These are phyloP conservation scores for Funneliformis mosseae DNA, from an alignment of 192 early-diverging fungal genomes.

Conservation along the genomic window DNA sequence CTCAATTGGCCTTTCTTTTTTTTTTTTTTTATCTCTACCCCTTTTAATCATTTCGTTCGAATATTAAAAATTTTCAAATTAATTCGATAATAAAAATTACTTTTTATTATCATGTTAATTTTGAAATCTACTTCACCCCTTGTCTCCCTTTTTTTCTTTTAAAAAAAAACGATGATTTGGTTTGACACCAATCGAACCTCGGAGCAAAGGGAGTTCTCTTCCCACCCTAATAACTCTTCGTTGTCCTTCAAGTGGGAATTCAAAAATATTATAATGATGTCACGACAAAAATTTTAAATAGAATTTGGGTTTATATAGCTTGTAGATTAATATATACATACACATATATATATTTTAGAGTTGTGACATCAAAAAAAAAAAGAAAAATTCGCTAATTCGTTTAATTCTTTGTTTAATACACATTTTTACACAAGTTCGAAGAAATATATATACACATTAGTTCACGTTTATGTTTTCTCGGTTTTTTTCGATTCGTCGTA, in stretches of 20 bases:
- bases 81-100: background rate
- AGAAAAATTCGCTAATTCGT: background rate
- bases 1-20: background rate
- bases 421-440: background rate
- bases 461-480: background rate
- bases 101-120: background rate
- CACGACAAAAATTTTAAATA: background rate
- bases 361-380: background rate
- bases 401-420: background rate
- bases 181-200: slow-evolving; percentile 9
- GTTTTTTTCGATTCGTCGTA: background rate
- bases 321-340: background rate
- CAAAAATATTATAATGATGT: background rate
- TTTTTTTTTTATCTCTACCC: background rate
- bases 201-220: slow-evolving; percentile 11
- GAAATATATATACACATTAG: background rate
- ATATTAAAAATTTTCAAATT: background rate
- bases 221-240: background rate
- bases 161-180: slow-evolving; percentile 2
- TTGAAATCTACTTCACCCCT: background rate
- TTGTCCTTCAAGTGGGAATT: background rate
- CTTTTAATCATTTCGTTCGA: background rate
- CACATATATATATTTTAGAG: background rate
- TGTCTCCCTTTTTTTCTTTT: background rate
- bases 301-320: background rate